Percentiles rank a stretch among this genome's conserved stretches.
phyloP scores from a whole-genome alignment of 495 filamentous ascomycete genomes.

The Entonaema liquescens region DNA sequence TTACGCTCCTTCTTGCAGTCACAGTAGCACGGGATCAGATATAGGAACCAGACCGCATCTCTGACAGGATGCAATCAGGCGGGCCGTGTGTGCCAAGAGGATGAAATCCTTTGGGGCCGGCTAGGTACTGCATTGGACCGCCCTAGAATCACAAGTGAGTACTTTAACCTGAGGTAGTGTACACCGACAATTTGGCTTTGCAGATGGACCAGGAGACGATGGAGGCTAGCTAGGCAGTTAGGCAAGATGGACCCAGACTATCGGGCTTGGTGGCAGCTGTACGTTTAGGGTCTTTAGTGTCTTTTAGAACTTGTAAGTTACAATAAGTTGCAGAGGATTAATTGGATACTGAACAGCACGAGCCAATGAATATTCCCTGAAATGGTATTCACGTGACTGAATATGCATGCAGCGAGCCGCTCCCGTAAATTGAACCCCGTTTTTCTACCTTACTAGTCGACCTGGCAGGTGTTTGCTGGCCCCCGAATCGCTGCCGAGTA shows the following conservation, averaged over 20 bases:
- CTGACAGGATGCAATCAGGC: constrained; percentile 37
- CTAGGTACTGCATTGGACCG: constrained; percentile 25
- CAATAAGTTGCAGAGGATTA: constrained; percentile 2
- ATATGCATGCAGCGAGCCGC: constrained; percentile 51
- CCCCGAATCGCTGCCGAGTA: constrained; percentile 26
- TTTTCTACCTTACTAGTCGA: constrained; percentile 40
- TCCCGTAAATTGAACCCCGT: constrained; percentile 45
- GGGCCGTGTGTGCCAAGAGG: constrained; percentile 36
- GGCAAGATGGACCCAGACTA: constrained; percentile 36
- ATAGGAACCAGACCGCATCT: constrained; percentile 40
- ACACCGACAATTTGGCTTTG: constrained; percentile 40
- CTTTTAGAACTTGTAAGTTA: background rate
- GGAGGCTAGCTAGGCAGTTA: constrained; percentile 4
- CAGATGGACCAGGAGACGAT: constrained; percentile 9
- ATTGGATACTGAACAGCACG: constrained; percentile 18
- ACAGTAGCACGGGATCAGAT: constrained; percentile 6
- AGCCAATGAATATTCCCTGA: constrained; percentile 35
- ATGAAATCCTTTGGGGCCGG: constrained; percentile 26
- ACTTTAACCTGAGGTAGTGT: background rate
- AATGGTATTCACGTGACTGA: constrained; percentile 43
- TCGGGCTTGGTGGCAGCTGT: constrained; percentile 32
- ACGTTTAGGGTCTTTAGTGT: constrained; percentile 1
- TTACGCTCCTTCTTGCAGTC: constrained; percentile 23
- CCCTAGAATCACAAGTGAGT: constrained; percentile 23
- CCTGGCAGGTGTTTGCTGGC: constrained; percentile 33